A percentile compares a stretch with the other conserved stretches of the same genome.
phyloP scores from a whole-genome alignment of 1,284 basidiomycete species.

The Athelia psychrophila region DNA sequence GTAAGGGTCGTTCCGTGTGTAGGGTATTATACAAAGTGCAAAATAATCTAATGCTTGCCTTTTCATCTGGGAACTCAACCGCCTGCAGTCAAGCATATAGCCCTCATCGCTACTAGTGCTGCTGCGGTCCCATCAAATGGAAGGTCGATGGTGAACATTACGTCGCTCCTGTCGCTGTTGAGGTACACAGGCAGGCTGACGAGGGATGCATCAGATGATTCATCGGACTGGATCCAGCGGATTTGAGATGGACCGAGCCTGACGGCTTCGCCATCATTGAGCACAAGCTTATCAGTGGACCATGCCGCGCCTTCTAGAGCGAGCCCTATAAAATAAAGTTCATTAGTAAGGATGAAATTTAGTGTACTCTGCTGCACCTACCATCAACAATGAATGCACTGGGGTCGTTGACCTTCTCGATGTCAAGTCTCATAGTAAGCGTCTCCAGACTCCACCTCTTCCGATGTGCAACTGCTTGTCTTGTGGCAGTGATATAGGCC shows the following conservation, averaged over 20 bases:
- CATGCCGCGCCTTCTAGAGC: conserved; percentile 85
- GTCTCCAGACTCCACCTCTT: conserved; percentile 92
- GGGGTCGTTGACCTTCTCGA: conserved; percentile 74
- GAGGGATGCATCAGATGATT: conserved; percentile 34
- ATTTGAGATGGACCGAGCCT: conserved; percentile 78
- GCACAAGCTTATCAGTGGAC: conserved; percentile 58
- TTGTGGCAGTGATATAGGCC: conserved; percentile 91
- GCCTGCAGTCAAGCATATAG: conserved; percentile 79
- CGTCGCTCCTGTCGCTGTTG: conserved; percentile 86
- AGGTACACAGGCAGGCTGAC: conserved; percentile 91
- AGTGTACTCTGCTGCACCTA: conserved; percentile 35
- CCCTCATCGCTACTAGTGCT: conserved; percentile 72
- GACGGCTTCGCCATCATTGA: conserved; percentile 83
- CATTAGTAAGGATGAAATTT: conserved; percentile 1
- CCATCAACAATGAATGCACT: conserved; percentile 84
- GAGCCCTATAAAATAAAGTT: conserved; percentile 53
- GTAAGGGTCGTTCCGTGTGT: conserved; percentile 9
- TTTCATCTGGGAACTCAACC: conserved; percentile 31
- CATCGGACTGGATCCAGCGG: conserved; percentile 77
- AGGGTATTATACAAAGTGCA: conserved; percentile 14
- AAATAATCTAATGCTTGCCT: conserved; percentile 8
- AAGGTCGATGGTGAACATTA: conserved; percentile 83
- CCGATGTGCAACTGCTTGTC: conserved; percentile 88
- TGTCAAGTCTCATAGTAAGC: conserved; percentile 74
- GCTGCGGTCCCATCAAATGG: conserved; percentile 68